Evolutionary conservation across 2,329 filamentous ascomycete genomes (phyloP), one percentile per base, ranked within the genome.

Genomic region (Aspergillus quadricinctus): DNA sequence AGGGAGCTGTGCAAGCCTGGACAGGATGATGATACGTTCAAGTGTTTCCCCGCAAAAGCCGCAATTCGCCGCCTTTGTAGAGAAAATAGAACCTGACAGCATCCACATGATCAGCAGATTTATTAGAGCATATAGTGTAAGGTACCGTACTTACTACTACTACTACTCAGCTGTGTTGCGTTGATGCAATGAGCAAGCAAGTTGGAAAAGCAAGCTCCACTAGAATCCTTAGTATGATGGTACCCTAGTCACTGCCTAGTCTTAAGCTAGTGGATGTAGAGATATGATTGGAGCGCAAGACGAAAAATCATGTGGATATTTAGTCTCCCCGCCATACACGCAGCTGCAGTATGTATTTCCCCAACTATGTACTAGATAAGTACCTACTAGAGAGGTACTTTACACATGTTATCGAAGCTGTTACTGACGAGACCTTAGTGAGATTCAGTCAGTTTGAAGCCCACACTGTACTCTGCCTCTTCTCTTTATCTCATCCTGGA

Each of bases 1-100:
- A 57, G 55, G 45, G 49, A 57, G 50, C 56, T 57, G 58, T 57
- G 53, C 19, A 46, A 23, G 19, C 27, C 19, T 23, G 23, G 43
- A 4, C 57, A 55, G 54, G 52, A 56, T 55, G 59, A 59, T 67
- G 65, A 67, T 66, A 67, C 65, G 64, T 51, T 59, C 56, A 60
- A 57, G 49, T 7, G 40, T 64, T 67, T 63, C 65, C 64, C 65
- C 64, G 61, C 64, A 67, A 66, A 65, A 66, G 62, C 63, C 64
- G 64, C 62, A 64, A 62, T 64, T 62, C 61, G 64, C 62, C 60
- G 59, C 62, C 61, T 35, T 35, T 37, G 37, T 60, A 65, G 60
- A 59, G 52, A 61, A 59, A 65, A 61, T 53, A 56, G 55, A 53
- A 61, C 58, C 57, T 63, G 59, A 64, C 63, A 66, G 58, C 53